Evolutionary conservation across 768 basidiomycete genomes (phyloP), one percentile per base, ranked within the genome.

Genomic region (Pisolithus orientalis): DNA sequence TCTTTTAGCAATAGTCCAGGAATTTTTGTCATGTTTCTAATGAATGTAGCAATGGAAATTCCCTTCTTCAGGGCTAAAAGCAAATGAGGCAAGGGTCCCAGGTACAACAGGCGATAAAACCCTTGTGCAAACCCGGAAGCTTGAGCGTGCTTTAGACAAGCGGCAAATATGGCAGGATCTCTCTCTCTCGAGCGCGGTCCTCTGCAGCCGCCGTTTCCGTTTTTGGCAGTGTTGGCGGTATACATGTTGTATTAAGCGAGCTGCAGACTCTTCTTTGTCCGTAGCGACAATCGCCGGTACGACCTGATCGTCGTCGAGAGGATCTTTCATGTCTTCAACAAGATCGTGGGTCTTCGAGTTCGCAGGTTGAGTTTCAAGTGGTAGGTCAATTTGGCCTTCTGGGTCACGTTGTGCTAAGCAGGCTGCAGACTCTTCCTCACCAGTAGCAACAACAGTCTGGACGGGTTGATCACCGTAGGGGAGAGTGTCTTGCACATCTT

Each of bases 51-150:
- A n/a, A 63, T 27, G 1, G 58, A 34, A 9, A 68, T 59, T 24
- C 63, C 58, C n/a, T 60, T 49, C 44, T 78, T 72, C 29, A 79
- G 65, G 53, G 71, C 75, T 1, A 73, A 53, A 3, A 77, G 60
- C 27, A 78, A 56, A 47, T 68, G 72, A 1, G 76, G 74, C 6
- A 79, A 62, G 16, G 64, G 63, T 46, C 65, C 64, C 4, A 65
- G 59, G 57, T 72, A 77, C 10, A 74, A 60, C 0, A 60, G 50
- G 11, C 66, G 68, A 53, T 80, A 78, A 16, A 50, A 53, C 5
- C 54, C 57, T 25, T 49, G 50, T 29, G 53, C 34, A 73, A 74
- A 72, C 3, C 51, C 49, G 24, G 66, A 64, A 6, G 52, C 55
- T 44, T 54, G 57, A 25, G 65, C 64, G 24, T 62, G 58, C 40